Base-by-base conservation (phyloP, 208 protist genomes). In the Leishmania mexicana region DNA sequence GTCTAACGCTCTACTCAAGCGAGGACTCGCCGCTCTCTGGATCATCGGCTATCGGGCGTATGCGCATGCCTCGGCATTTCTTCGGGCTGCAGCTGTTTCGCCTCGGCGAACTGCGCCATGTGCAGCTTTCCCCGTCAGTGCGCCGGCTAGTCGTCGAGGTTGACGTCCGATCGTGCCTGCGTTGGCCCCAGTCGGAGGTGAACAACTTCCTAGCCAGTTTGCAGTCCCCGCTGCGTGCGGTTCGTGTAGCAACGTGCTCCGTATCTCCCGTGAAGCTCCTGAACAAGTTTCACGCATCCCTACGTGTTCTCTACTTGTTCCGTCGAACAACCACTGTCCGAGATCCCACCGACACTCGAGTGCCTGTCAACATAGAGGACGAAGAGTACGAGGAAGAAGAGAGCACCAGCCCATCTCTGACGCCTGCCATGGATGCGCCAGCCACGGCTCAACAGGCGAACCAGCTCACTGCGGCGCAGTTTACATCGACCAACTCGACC, bases 381-480 rank as follows among this genome's bases (percentile, higher is more conserved):
- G 83, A 86, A 47, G 83, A 86, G 83, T 54, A 76, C 51, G 83
- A 86, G 75, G 83, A 86, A 53, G 83, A 81, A 42, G 68, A 75
- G 42, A 78, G 24, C 31, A 2, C 10, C 13, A 67, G 28, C 6
- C 40, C 75, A 40, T 65, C 42, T 68, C 64, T 58, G 42, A 8
- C 58, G 15, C 28, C 76, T 3, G 68, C 62, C 8, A 45, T 53
- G 38, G 53, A 3, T 24, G 35, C 77, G 11, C 71, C 47, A 15
- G 53, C 40, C 42, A 42, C 58, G 40, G 28, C 71, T 3, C 60
- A 47, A 17, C 38, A 4, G 42, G 8, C 38, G 6, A 70, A 17
- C 19, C 11, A 28, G 51, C 64, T 71, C 54, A 31, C 40, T 54
- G 58, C 15, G 35, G 35, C 49, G 62, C 62, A 40, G 31, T 38